Evolutionary conservation across 2,329 filamentous ascomycete species (phyloP).

Genomic region (Ascochyta lentis): DNA sequence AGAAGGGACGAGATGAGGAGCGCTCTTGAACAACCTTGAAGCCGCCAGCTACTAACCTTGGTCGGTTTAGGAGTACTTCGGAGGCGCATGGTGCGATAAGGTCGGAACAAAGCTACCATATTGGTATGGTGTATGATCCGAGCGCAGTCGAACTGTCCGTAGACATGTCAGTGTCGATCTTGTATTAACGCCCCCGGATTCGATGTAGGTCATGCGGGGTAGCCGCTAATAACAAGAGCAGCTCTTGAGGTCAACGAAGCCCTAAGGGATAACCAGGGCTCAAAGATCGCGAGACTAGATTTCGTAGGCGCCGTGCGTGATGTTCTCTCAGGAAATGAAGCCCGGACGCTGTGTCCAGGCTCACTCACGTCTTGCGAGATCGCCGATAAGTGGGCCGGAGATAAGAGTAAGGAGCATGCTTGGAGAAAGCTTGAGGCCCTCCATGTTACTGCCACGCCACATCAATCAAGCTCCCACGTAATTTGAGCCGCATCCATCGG

Average conservation of each 20-base stretch:
- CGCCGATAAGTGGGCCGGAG: constrained; percentile 1
- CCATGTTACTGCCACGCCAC: background rate
- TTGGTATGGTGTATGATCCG: constrained; percentile 7
- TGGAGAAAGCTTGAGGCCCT: constrained; percentile 1
- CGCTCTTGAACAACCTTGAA: constrained; percentile 2
- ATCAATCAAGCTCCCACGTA: background rate
- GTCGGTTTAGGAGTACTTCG: constrained; percentile 1
- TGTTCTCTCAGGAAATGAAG: no score
- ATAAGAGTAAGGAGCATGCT: constrained; percentile 8
- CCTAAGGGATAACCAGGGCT: background rate
- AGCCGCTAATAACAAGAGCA: constrained; percentile 5
- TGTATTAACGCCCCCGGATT: constrained; percentile 11
- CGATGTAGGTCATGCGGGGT: constrained; percentile 5
- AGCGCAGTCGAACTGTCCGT: constrained; percentile 1
- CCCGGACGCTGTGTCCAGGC: no score
- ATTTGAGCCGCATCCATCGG: constrained; percentile 9
- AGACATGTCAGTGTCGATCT: constrained; percentile 8
- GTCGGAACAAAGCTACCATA: constrained; percentile 6
- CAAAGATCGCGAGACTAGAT: background rate
- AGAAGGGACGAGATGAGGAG: background rate
- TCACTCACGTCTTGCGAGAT: no score
- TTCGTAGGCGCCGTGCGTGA: background rate
- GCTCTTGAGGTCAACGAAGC: no score
- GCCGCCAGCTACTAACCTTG: background rate
- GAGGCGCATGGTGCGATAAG: constrained; percentile 3